Base-by-base conservation (phyloP, 345 rosid species). In the Arabis hirsuta region DNA sequence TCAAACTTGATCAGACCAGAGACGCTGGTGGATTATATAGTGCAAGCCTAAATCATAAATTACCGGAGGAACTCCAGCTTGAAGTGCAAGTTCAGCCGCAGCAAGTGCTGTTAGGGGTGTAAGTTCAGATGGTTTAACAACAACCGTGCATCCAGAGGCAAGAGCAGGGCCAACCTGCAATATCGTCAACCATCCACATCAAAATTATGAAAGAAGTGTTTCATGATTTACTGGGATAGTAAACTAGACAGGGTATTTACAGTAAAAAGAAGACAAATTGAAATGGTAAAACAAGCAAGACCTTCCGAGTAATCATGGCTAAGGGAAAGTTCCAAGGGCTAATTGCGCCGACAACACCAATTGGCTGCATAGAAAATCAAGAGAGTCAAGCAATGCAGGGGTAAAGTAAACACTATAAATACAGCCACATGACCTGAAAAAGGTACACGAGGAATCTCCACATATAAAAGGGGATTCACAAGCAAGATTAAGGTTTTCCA, bases 301-400 rank as follows among this genome's bases (percentile, higher is more conserved):
- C 99, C 94, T 95, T 95, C 53, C 98, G 84, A 36, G 99, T 95
- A 72, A 95, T 95, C 99, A 95, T 95, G 59, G 99, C 99, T 80
- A 91, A 82, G 32, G 99, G 99, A 76, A 91, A 95, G 83, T 95
- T 95, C 99, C 99, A 95, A 5, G 99, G 99, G 14, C 94, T 76
- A 66, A 95, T 85, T 52, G 96, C 91, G 72, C 97, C 99, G 79
- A 90, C 96, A 82, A 91, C 96, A 82, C 99, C 99, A 12, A 95
- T 71, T 76, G 99, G 96, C 99, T 95, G 90, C 80, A 70, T 55
- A 71, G 70, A 64, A 51, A 47, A 66, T 51, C 22, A 73, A 72
- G 47, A 39, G 65, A 67, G 59, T 64, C 59, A 47, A 62, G 38
- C 34, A 53, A 19, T 22, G 44, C 46, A 45, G 22, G 57, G 54